Evolutionary conservation across 441 rosid species (phyloP).

Genomic region (Raphanus hybrid): DNA sequence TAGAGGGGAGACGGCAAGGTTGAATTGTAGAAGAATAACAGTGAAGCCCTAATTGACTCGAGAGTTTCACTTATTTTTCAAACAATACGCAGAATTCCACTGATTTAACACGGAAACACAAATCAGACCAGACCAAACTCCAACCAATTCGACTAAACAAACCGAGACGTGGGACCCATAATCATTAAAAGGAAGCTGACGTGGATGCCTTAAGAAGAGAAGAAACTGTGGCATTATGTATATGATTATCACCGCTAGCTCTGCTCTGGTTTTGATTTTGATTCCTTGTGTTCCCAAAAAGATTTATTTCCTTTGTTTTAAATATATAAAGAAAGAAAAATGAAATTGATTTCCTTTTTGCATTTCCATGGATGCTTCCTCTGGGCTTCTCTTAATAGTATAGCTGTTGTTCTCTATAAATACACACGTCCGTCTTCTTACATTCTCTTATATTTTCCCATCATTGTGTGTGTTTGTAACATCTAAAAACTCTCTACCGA

Average conservation of each 20-base stretch:
- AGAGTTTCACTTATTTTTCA: too few relatives aligned
- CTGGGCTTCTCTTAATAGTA: conserved; percentile 11
- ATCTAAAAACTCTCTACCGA: conserved; percentile 3
- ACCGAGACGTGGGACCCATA: too few relatives aligned
- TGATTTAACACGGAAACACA: too few relatives aligned
- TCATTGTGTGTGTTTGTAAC: conserved; percentile 11
- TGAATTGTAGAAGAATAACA: too few relatives aligned
- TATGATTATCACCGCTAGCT: conserved; percentile 7
- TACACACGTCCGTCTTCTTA: conserved; percentile 27
- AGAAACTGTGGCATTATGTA: too few relatives aligned
- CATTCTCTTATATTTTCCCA: conserved; percentile 17
- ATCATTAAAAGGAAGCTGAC: too few relatives aligned
- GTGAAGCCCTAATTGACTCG: too few relatives aligned
- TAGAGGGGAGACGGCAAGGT: too few relatives aligned
- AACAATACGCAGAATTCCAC: too few relatives aligned
- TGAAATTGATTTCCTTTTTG: conserved; percentile 22
- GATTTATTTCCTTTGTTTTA: conserved; percentile 25
- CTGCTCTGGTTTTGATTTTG: conserved; percentile 32
- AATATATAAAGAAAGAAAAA: not conserved
- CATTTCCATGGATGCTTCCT: conserved; percentile 31
- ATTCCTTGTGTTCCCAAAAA: conserved; percentile 38
- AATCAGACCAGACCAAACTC: too few relatives aligned
- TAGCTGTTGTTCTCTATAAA: conserved; percentile 35
- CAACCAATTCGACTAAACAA: too few relatives aligned
- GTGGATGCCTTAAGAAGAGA: too few relatives aligned